These are phyloP conservation scores for Thelonectria rubi DNA, from an alignment of 2,329 filamentous ascomycete species.

Conservation along the genomic window DNA sequence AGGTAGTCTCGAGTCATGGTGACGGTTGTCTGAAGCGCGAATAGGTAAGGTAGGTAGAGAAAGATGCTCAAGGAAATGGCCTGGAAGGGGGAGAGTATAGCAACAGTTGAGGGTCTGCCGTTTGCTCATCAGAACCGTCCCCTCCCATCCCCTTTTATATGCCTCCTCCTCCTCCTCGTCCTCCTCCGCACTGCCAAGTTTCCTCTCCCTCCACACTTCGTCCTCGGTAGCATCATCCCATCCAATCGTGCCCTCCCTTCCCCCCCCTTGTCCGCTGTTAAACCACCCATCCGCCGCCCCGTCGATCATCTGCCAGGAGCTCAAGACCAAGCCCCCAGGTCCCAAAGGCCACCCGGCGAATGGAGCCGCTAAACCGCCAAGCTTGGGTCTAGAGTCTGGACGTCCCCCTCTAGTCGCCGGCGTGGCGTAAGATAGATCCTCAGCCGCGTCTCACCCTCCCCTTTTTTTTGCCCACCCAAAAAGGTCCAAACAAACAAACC, in stretches of 20 bases:
- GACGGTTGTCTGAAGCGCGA: neutral
- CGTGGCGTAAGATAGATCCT: too few species aligned
- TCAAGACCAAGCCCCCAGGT: neutral
- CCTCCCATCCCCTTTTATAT: neutral
- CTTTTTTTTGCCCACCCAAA: too few species aligned
- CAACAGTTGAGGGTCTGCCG: too few species aligned
- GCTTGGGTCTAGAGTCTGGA: too few species aligned
- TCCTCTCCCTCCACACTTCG: too few species aligned
- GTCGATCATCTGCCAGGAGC: constrained; percentile 1
- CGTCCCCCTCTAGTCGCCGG: too few species aligned
- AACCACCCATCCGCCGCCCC: neutral
- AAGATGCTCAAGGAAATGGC: neutral
- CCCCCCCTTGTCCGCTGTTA: neutral
- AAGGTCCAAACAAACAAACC: too few species aligned
- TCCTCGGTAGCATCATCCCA: neutral
- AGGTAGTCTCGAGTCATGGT: constrained; percentile 50
- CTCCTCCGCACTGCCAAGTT: neutral
- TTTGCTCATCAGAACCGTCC: neutral
- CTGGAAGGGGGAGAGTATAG: neutral
- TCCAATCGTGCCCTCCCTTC: neutral
- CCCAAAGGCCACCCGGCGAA: neutral
- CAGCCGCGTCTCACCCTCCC: too few species aligned
- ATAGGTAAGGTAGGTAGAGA: neutral
- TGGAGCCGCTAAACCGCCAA: neutral
- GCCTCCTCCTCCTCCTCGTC: neutral